Base-by-base conservation (phyloP, 768 basidiomycete species). In the Multifurca ochricompacta region DNA sequence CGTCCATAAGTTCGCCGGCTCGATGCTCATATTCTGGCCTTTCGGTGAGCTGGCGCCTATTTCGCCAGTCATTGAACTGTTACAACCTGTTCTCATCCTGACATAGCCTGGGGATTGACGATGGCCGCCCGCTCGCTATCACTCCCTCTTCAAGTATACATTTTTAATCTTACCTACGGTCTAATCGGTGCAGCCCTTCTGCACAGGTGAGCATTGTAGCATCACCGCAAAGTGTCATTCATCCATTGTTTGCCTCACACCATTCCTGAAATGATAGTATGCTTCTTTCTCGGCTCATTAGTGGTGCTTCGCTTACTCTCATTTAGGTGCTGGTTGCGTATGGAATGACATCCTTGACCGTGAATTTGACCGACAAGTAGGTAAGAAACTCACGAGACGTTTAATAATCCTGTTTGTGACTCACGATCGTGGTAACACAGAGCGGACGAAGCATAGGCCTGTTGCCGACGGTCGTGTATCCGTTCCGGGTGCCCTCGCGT, bases 1-100 rank as follows among this genome's bases (percentile, higher is more conserved):
- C 59, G 35, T 71, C 62, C 51, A 70, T 30, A 55, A 45, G 40
- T 53, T 57, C 32, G 61, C 62, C n/a, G 62, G 62, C 9, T 57
- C 39, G 13, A 59, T 63, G 40, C 50, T 63, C n/a, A 47, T 62
- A 11, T 58, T 63, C 53, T 63, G 62, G 62, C 62, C 62, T 13
- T 62, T 28, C 28, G 59, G 60, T 61, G 25, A 27, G 36, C 37
- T 36, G 4, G 14, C 19, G 18, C 13, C 30, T 28, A 8, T 11
- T 35, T n/a, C 18, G n/a, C 16, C 31, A 16, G n/a, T n/a, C n/a
- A 19, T 27, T 6, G 13, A 27, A 3, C 32, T 54, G 32, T n/a
- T n/a, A n/a, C n/a, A n/a, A 21, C 25, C 14, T 9, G 9, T 40
- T 6, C 21, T 28, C 14, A 9, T 43, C 6, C 21, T 30, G 32